Conservation (phyloP, 257 asterid species). For the Rauvolfia tetraphylla region DNA sequence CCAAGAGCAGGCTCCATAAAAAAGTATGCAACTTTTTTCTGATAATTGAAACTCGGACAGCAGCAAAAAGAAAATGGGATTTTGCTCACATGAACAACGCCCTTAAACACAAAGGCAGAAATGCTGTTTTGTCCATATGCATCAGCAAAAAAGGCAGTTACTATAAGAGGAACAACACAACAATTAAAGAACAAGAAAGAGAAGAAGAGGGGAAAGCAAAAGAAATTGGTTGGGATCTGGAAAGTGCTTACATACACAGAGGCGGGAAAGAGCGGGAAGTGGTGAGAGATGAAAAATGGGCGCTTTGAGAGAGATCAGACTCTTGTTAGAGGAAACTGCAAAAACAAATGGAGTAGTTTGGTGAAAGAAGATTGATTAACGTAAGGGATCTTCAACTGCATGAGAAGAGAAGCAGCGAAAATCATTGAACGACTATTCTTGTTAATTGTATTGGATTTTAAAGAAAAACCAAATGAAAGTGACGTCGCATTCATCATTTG, state of each 20-base stretch:
- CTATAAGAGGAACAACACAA: background rate
- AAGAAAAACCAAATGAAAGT: too few species aligned
- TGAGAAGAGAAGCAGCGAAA: background rate
- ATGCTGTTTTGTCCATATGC: background rate
- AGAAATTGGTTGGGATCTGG: background rate
- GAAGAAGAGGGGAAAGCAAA: background rate
- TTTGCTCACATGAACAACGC: background rate
- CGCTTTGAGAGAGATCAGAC: background rate
- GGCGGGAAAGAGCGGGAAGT: background rate
- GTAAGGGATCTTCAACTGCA: background rate
- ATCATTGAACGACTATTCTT: background rate
- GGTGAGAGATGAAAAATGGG: background rate
- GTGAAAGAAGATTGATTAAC: background rate
- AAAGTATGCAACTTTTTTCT: background rate
- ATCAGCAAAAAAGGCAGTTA: background rate
- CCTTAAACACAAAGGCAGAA: background rate
- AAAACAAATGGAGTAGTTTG: background rate
- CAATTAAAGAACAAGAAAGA: background rate
- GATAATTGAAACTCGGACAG: background rate
- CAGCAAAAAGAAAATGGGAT: background rate
- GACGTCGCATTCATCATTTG: too few species aligned
- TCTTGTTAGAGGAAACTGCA: background rate
- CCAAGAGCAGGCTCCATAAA: background rate
- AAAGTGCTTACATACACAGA: background rate
- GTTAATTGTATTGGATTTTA: too few species aligned